Conservation (phyloP, 805 yeast genomes). For the Pichia sporocuriosa region DNA sequence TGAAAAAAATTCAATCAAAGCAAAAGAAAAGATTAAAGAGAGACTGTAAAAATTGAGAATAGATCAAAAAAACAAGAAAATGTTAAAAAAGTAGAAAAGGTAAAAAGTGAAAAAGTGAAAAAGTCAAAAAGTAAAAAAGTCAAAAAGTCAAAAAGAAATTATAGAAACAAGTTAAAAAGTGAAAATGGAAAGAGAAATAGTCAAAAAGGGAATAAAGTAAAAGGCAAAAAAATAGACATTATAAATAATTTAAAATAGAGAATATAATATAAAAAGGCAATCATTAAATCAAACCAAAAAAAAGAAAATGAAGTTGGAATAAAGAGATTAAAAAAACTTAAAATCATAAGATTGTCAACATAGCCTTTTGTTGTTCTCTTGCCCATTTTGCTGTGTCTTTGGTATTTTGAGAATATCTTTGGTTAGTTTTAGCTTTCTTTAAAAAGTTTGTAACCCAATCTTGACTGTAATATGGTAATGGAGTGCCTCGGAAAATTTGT, state of each 20-base stretch:
- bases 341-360: conserved; percentile 11
- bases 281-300: too few relatives aligned
- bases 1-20: conserved; percentile 2
- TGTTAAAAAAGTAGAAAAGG: conserved; percentile 7
- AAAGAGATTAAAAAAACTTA: not conserved
- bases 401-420: conserved; percentile 56
- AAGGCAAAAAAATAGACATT: not conserved
- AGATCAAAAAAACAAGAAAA: conserved; percentile 10
- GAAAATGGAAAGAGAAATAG: not conserved
- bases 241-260: not conserved
- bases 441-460: conserved; percentile 78
- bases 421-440: conserved; percentile 61
- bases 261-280: too few relatives aligned
- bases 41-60: conserved; percentile 10
- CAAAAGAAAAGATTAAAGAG: conserved; percentile 8
- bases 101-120: not conserved
- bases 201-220: conserved; percentile 7
- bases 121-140: too few relatives aligned
- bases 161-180: conserved; percentile 2
- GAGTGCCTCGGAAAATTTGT: conserved; percentile 62
- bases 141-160: not conserved
- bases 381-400: conserved; percentile 98
- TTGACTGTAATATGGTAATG: conserved; percentile 57
- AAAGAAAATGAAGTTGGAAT: conserved; percentile 1
- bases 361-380: conserved; percentile 64